A percentile compares a stretch with the other conserved stretches of the same genome.
Evolutionary conservation across 2,329 filamentous ascomycete species (phyloP).

Genomic region (Lachnellula subtilissima): DNA sequence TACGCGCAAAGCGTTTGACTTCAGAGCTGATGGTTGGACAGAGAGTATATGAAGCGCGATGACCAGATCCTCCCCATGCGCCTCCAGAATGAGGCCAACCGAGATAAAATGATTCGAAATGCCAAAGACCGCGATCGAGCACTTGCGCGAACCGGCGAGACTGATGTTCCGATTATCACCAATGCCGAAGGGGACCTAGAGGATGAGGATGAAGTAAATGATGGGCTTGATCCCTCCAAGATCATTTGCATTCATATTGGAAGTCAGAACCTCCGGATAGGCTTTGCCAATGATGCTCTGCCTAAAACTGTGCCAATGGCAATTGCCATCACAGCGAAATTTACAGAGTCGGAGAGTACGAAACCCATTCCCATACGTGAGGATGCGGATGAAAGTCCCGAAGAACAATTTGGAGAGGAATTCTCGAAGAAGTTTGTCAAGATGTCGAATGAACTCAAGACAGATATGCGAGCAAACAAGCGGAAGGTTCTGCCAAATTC

Average conservation of each 20-base stretch:
- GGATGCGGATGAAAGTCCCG: slow-evolving; percentile 50
- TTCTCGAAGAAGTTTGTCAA: slow-evolving; percentile 69
- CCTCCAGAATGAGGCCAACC: slow-evolving; percentile 79
- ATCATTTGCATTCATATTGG: slow-evolving; percentile 93
- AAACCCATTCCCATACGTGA: slow-evolving; percentile 72
- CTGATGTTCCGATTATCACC: slow-evolving; percentile 58
- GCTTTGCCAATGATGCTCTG: slow-evolving; percentile 89
- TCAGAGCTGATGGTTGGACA: slow-evolving; percentile 33
- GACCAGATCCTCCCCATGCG: slow-evolving; percentile 89
- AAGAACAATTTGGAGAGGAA: slow-evolving; percentile 86
- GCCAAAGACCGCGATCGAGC: slow-evolving; percentile 86
- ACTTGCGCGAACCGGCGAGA: slow-evolving; percentile 68
- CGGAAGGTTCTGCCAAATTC: slow-evolving; percentile 94
- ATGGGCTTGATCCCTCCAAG: slow-evolving; percentile 73
- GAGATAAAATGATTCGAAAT: slow-evolving; percentile 76
- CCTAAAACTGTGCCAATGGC: slow-evolving; percentile 94
- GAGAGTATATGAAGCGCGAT: slow-evolving; percentile 96
- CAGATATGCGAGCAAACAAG: slow-evolving; percentile 89
- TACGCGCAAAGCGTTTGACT: neutral
- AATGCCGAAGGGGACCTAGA: slow-evolving; percentile 44
- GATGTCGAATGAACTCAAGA: slow-evolving; percentile 81
- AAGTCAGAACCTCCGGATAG: slow-evolving; percentile 91
- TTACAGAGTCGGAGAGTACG: slow-evolving; percentile 79
- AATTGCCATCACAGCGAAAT: slow-evolving; percentile 71
- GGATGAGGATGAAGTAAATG: slow-evolving; percentile 50